Evolutionary conservation across 305 asterid species (phyloP).

Genomic region (Andrographis paniculata): DNA sequence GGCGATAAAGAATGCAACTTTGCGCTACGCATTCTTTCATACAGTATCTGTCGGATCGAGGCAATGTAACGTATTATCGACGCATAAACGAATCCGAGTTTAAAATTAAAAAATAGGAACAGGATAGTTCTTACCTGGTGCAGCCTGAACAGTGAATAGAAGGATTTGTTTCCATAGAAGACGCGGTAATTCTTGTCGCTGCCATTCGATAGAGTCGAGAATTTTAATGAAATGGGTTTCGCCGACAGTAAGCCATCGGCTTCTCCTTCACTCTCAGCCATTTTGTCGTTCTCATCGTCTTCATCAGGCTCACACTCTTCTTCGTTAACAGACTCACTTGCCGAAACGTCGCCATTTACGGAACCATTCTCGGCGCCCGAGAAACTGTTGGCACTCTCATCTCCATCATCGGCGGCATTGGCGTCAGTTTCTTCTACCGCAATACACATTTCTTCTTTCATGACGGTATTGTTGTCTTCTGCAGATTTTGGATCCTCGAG

Average conservation of each 20-base stretch:
- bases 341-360: conserved; percentile 62
- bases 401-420: conserved; percentile 48
- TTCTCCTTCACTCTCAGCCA: conserved; percentile 80
- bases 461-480: conserved; percentile 23
- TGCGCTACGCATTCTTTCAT: conserved; percentile 74
- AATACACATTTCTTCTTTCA: conserved; percentile 24
- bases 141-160: conserved; percentile 84
- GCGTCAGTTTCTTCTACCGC: conserved; percentile 38
- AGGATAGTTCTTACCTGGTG: conserved; percentile 54
- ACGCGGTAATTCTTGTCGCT: conserved; percentile 36
- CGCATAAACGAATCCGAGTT: conserved; percentile 10
- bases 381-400: conserved; percentile 56
- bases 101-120: conserved; percentile 5
- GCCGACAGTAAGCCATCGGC: conserved; percentile 45
- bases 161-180: conserved; percentile 84
- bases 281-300: conserved; percentile 43
- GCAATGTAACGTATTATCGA: conserved; percentile 8
- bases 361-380: conserved; percentile 77
- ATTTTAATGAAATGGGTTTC: conserved; percentile 59
- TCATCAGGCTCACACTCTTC: conserved; percentile 62
- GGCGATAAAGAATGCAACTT: conserved; percentile 63
- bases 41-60: conserved; percentile 51
- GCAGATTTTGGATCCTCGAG: conserved; percentile 38
- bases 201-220: conserved; percentile 31
- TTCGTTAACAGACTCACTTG: conserved; percentile 68